phyloP scores from a whole-genome alignment of 2,329 filamentous ascomycete species.

The Tothia fuscella region DNA sequence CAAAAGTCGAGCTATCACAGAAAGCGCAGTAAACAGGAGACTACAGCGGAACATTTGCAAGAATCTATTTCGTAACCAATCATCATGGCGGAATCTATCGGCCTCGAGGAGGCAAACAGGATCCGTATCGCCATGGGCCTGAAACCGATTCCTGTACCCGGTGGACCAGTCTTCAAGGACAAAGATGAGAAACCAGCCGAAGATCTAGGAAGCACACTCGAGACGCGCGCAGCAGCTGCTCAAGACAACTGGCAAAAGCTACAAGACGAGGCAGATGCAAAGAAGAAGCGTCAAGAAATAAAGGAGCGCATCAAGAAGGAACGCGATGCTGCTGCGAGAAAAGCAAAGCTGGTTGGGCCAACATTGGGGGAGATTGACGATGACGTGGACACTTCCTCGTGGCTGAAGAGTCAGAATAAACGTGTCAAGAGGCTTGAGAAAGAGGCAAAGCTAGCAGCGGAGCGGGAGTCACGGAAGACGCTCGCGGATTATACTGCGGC shows the following conservation, averaged over 20 bases:
- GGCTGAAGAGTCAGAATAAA: constrained; percentile 85
- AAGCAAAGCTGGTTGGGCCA: constrained; percentile 65
- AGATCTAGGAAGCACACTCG: constrained; percentile 70
- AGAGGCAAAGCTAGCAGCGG: constrained; percentile 57
- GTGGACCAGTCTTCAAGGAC: constrained; percentile 46
- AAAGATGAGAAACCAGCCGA: constrained; percentile 46
- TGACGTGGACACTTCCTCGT: constrained; percentile 65
- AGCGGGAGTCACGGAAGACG: constrained; percentile 57
- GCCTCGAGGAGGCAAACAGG: constrained; percentile 85
- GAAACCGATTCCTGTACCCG: constrained; percentile 74
- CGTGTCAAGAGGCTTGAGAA: constrained; percentile 79
- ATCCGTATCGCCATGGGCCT: constrained; percentile 81
- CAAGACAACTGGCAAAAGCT: constrained; percentile 64
- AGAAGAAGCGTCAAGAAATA: constrained; percentile 66
- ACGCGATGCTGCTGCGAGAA: constrained; percentile 69
- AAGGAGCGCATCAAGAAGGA: constrained; percentile 78
- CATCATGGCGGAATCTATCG: constrained; percentile 29
- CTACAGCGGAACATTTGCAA: neutral
- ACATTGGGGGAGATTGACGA: constrained; percentile 68
- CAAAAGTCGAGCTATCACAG: too few relatives aligned
- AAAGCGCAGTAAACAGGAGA: neutral
- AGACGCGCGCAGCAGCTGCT: constrained; percentile 61
- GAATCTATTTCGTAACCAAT: neutral
- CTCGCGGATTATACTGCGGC: constrained; percentile 75
- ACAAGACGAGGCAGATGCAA: constrained; percentile 58